Percentiles rank a stretch among this genome's conserved stretches.
phyloP scores from a whole-genome alignment of 2,329 filamentous ascomycete genomes.

The Colletotrichum salicis region DNA sequence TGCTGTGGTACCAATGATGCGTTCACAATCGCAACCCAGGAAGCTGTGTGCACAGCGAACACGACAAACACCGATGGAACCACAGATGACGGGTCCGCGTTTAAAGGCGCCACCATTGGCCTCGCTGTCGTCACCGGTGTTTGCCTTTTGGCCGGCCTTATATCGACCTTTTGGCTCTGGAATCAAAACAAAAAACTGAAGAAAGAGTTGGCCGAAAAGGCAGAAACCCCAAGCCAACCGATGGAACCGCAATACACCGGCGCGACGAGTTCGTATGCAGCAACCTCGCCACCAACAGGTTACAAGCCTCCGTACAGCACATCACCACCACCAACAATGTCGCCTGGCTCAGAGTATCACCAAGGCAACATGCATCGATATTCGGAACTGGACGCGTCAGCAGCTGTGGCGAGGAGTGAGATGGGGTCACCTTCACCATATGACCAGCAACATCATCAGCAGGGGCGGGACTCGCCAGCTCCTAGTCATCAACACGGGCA shows the following conservation, averaged over 20 bases:
- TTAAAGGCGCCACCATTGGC: conserved; percentile 41
- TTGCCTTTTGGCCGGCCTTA: conserved; percentile 31
- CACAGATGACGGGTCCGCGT: conserved; percentile 14
- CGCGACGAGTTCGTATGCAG: conserved; percentile 6
- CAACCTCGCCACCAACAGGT: neutral
- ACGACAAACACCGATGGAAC: conserved; percentile 19
- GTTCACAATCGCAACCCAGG: conserved; percentile 39
- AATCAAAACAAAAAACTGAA: conserved; percentile 38
- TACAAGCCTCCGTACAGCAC: conserved; percentile 24
- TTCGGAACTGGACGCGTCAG: conserved; percentile 40
- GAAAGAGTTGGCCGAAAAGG: conserved; percentile 26
- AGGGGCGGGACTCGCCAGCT: conserved; percentile 16
- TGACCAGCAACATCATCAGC: conserved; percentile 19
- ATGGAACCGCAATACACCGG: conserved; percentile 17
- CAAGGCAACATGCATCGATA: conserved; percentile 31
- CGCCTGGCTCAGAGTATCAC: conserved; percentile 29
- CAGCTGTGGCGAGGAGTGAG: conserved; percentile 29
- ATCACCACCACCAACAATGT: conserved; percentile 5
- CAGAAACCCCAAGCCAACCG: neutral
- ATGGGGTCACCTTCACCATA: conserved; percentile 32
- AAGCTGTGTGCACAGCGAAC: conserved; percentile 35
- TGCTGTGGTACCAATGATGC: conserved; percentile 43
- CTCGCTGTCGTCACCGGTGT: conserved; percentile 40
- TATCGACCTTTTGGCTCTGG: conserved; percentile 37
- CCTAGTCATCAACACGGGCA: neutral